Evolutionary conservation across 768 basidiomycete species (phyloP), one percentile per base, ranked within the genome.

Genomic region (Trametopsis cervina): DNA sequence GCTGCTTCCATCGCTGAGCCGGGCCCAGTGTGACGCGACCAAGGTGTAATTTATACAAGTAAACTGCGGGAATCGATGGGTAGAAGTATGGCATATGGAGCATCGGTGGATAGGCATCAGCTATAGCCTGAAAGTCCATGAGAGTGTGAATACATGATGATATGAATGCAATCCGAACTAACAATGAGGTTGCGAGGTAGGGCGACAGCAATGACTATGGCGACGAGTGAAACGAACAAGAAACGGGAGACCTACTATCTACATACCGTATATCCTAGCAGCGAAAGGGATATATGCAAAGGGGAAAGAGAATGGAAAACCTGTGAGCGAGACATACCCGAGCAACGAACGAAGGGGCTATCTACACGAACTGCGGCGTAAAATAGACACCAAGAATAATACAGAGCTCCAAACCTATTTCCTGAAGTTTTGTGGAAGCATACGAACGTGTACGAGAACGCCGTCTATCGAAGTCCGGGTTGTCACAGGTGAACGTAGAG

Each of bases 341-440:
- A 33, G 7, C 9, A 33, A 33, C 15, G 15, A 15, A 7, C 7
- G 29, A 33, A 33, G 29, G 29, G 29, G 29, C 29, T 33, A 15
- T 7, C 29, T 33, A 7, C 29, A 33, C 29, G 29, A 33, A 15
- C 15, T 15, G 29, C 29, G 29, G 9, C 29, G 7, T 33, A 15
- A 33, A 33, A 15, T 7, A 7, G 15, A 33, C 29, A 33, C 9
- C 9, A 21, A 47, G 21, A 35, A 37, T 24, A 40, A 47, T 47
- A 47, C 40, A 47, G 26, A 47, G 45, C 46, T 47, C 46, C 46
- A 29, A 47, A 33, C 46, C 40, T 25, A 47, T 37, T 39, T 12
- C 18, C 24, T 27, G 26, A 20, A 37, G 39, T 25, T 33, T 27
- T 26, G 22, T 47, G 46, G 18, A 33, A 7, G 46, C 38, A 47